These are phyloP conservation scores for Aegle marmelos DNA, from an alignment of 345 rosid genomes.

Conservation along the genomic window DNA sequence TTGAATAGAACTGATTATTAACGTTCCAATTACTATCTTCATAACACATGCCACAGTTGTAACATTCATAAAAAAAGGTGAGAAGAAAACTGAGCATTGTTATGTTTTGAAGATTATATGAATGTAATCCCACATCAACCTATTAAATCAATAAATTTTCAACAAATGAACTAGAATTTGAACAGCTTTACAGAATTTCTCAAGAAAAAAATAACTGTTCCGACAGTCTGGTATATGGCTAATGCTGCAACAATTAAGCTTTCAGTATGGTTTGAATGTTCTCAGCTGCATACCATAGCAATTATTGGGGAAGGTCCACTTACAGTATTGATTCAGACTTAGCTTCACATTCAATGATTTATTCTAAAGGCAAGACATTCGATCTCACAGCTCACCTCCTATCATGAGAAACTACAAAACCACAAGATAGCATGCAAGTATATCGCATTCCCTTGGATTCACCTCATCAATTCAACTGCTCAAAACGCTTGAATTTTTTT, in stretches of 20 bases:
- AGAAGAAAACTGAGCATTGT: neutral
- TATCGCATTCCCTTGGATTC: neutral
- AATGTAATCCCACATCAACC: neutral
- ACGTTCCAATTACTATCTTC: conserved; percentile 1
- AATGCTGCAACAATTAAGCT: neutral
- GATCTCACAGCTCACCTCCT: neutral
- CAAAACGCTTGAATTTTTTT: neutral
- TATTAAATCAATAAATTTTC: neutral
- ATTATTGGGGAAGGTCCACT: neutral
- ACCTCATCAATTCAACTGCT: neutral
- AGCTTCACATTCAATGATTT: neutral
- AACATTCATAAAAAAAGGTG: neutral
- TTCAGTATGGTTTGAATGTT: neutral
- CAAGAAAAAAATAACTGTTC: neutral
- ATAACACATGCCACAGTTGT: neutral
- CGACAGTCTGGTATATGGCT: neutral
- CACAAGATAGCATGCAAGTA: neutral
- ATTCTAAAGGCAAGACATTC: neutral
- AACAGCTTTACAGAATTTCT: neutral
- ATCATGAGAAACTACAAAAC: neutral
- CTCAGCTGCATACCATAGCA: neutral
- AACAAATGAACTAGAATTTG: neutral
- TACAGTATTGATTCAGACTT: neutral
- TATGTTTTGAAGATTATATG: neutral
- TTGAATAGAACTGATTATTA: conserved; percentile 11